phyloP scores from a whole-genome alignment of 805 yeast species.

The Pichia eremophila region DNA sequence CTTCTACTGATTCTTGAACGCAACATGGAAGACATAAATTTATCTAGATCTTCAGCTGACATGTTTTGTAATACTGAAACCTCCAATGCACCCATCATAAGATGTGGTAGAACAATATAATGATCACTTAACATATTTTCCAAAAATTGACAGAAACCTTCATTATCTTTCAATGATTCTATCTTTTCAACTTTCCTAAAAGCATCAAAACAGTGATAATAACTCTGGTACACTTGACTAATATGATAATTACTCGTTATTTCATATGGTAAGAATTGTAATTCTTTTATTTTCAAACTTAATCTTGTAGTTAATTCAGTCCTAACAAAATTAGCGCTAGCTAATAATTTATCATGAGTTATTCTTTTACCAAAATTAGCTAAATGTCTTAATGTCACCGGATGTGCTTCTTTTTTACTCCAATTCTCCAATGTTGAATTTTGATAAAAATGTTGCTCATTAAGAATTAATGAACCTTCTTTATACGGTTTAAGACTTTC shows the following conservation, averaged over 20 bases:
- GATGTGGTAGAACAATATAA: constrained; percentile 71
- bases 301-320: constrained; percentile 77
- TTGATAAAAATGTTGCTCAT: constrained; percentile 78
- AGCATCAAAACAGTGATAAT: constrained; percentile 78
- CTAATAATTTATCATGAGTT: constrained; percentile 65
- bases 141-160: constrained; percentile 56
- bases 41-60: constrained; percentile 58
- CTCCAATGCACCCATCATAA: constrained; percentile 90
- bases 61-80: constrained; percentile 50
- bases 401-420: constrained; percentile 64
- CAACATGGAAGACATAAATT: constrained; percentile 64
- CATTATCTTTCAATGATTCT: constrained; percentile 64
- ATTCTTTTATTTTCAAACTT: constrained; percentile 67
- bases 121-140: constrained; percentile 67
- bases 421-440: constrained; percentile 58
- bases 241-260: constrained; percentile 80
- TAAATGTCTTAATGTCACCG: constrained; percentile 80
- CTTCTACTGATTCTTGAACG: constrained; percentile 85
- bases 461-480: constrained; percentile 8
- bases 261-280: constrained; percentile 73
- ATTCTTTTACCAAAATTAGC: constrained; percentile 81
- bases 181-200: constrained; percentile 68
- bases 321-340: constrained; percentile 83
- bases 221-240: constrained; percentile 76
- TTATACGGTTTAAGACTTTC: constrained; percentile 4